These are phyloP conservation scores for Aspergillus candidus DNA, from an alignment of 2,329 filamentous ascomycete species.

Conservation along the genomic window DNA sequence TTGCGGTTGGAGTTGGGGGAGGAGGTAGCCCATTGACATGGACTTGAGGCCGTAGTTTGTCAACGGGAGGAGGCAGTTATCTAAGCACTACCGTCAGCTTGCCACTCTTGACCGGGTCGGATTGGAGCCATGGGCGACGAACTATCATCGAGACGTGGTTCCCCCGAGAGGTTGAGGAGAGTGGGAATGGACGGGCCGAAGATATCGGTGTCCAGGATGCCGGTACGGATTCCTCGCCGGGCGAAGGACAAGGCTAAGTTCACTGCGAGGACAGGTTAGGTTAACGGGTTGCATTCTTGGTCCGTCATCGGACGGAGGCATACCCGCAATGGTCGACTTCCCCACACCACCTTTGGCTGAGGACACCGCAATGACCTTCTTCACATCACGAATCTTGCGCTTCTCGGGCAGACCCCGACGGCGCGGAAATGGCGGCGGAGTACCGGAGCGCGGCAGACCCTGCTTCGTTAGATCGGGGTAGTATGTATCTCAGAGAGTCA, in stretches of 20 bases:
- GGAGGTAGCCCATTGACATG: conserved; percentile 79
- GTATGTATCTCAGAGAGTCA: neutral
- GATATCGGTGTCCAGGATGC: conserved; percentile 92
- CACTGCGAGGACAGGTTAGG: conserved; percentile 27
- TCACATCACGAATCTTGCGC: conserved; percentile 73
- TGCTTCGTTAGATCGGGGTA: conserved; percentile 32
- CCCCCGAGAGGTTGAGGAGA: conserved; percentile 71
- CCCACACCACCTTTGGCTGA: conserved; percentile 98
- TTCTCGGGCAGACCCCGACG: conserved; percentile 76
- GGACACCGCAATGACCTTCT: conserved; percentile 91
- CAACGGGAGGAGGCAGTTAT: conserved; percentile 66
- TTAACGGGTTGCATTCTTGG: conserved; percentile 1
- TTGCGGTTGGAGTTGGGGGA: conserved; percentile 8
- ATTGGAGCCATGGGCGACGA: conserved; percentile 28
- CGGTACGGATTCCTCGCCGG: conserved; percentile 69
- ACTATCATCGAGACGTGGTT: conserved; percentile 71
- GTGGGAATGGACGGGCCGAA: conserved; percentile 95
- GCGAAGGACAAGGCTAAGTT: conserved; percentile 87
- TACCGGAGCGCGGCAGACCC: conserved; percentile 77
- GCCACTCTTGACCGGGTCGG: neutral
- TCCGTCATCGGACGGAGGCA: conserved; percentile 5
- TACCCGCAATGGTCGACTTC: conserved; percentile 87
- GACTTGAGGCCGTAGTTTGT: conserved; percentile 94
- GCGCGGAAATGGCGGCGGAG: conserved; percentile 60
- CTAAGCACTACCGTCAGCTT: conserved; percentile 13